Base-by-base conservation (phyloP, 305 asterid species). In the Coffea humblotiana region DNA sequence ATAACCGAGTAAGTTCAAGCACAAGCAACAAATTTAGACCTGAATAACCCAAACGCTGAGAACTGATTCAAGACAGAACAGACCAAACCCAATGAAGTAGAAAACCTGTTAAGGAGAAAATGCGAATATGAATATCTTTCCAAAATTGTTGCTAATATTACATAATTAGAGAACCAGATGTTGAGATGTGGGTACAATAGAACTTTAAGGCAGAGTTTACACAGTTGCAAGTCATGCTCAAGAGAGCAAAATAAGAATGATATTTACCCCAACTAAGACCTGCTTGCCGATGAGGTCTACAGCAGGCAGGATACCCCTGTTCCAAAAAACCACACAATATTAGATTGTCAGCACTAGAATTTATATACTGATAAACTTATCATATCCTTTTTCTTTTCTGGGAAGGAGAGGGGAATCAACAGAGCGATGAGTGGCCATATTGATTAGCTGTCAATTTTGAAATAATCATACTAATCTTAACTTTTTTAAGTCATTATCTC, bases 261-360 rank as follows among this genome's bases (percentile, higher is more conserved):
- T 82, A 83, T 92, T 89, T 89, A 96, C 98, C 96, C 97, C 98
- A 74, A 96, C 97, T 75, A 96, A 80, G 37, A 83, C 87, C 35
- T 94, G 89, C 45, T 87, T 76, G 87, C 98, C 88, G 14, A 96
- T 78, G 85, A 96, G 97, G 87, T 96, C 98, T 73, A 96, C 88
- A 35, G 99, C 99, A 69, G 99, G 97, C 75, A 96, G 89, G 87
- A 94, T 94, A 84, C 99, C 98, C 84, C 98, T 96, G 97, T 85
- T 86, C n/a, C 79, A 84, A 83, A 77, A 76, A 27, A 74, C 45
- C 77, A 83, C 35, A 19, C 74, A 35, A 76, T 35, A n/a, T 47
- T 71, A 74, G 60, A 48, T 56, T 48, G 37, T 23, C 73, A 79
- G 27, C 51, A 72, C 54, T 16, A 52, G 37, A 64, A 10, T 7